Evolutionary conservation across 495 filamentous ascomycete species (phyloP).

Genomic region (Podospora anserina): DNA sequence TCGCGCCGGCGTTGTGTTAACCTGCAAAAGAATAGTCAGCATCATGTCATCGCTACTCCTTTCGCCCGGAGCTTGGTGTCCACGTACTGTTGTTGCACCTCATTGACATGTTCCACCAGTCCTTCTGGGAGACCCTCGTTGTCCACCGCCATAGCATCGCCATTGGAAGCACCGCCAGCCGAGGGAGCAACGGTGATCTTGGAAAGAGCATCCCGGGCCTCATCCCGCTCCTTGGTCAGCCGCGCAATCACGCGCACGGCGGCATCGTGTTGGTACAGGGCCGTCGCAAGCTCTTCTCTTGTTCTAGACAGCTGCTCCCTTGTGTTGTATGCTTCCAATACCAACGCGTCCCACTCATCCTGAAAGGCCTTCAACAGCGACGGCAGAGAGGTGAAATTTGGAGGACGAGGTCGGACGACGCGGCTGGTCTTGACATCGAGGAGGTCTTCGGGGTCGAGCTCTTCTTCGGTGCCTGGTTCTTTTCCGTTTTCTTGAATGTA

Average conservation of each 20-base stretch:
- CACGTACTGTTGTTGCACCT: slow-evolving; percentile 71
- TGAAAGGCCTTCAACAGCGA: slow-evolving; percentile 96
- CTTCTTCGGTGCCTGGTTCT: slow-evolving; percentile 88
- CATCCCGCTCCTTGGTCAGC: slow-evolving; percentile 82
- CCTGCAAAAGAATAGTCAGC: slow-evolving; percentile 43
- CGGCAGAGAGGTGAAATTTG: slow-evolving; percentile 93
- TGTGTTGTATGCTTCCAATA: slow-evolving; percentile 84
- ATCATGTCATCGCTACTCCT: background rate
- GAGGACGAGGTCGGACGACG: slow-evolving; percentile 82
- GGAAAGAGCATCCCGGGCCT: slow-evolving; percentile 87
- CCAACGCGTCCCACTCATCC: slow-evolving; percentile 95
- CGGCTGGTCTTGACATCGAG: slow-evolving; percentile 79
- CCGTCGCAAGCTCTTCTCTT: slow-evolving; percentile 86
- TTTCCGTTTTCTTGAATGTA: slow-evolving; percentile 93
- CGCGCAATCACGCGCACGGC: slow-evolving; percentile 90
- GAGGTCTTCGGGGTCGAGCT: slow-evolving; percentile 79
- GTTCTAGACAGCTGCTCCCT: slow-evolving; percentile 85
- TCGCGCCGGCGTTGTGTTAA: slow-evolving; percentile 71
- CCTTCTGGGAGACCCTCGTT: slow-evolving; percentile 65
- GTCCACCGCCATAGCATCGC: slow-evolving; percentile 92
- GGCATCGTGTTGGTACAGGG: slow-evolving; percentile 94
- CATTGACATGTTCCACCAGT: slow-evolving; percentile 70
- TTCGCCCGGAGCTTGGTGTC: background rate
- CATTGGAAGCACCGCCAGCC: slow-evolving; percentile 51
- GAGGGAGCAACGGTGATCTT: slow-evolving; percentile 67